Percentiles rank a stretch among this genome's conserved stretches.
Conservation (phyloP, 2,329 filamentous ascomycete genomes). For the Diaporthe vexans region DNA sequence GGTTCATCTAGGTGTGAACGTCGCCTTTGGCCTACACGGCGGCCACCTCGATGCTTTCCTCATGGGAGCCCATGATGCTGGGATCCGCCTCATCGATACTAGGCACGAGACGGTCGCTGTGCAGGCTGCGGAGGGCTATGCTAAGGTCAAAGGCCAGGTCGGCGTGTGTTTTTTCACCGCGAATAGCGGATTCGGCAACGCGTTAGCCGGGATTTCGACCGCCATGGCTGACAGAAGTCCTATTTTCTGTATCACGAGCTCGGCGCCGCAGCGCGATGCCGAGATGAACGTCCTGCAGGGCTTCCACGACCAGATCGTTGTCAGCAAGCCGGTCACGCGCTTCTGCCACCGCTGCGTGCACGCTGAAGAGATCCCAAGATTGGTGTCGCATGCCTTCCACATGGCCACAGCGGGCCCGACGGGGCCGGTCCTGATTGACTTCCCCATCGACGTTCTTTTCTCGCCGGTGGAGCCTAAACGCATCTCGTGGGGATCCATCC, state of each 20-base stretch:
- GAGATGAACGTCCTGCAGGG: constrained; percentile 62
- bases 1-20: constrained; percentile 55
- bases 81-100: constrained; percentile 59
- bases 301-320: constrained; percentile 60
- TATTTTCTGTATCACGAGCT: constrained; percentile 60
- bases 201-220: constrained; percentile 59
- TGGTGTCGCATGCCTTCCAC: constrained; percentile 58
- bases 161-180: constrained; percentile 63
- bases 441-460: constrained; percentile 56
- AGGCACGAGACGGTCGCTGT: constrained; percentile 63
- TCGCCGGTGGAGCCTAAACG: constrained; percentile 53
- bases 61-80: constrained; percentile 56
- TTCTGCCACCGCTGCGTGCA: constrained; percentile 60
- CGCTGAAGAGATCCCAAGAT: constrained; percentile 59
- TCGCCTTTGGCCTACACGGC: constrained; percentile 62
- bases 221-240: constrained; percentile 60
- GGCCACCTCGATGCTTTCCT: constrained; percentile 64
- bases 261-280: constrained; percentile 58
- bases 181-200: constrained; percentile 62
- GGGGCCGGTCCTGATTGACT: constrained; percentile 55
- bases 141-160: constrained; percentile 58
- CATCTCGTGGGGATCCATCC: constrained; percentile 58
- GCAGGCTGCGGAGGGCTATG: constrained; percentile 61
- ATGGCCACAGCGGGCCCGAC: constrained; percentile 56
- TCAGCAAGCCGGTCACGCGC: constrained; percentile 59